Evolutionary conservation across 1,284 basidiomycete species (phyloP).

Genomic region (Anthracocystis setariae): DNA sequence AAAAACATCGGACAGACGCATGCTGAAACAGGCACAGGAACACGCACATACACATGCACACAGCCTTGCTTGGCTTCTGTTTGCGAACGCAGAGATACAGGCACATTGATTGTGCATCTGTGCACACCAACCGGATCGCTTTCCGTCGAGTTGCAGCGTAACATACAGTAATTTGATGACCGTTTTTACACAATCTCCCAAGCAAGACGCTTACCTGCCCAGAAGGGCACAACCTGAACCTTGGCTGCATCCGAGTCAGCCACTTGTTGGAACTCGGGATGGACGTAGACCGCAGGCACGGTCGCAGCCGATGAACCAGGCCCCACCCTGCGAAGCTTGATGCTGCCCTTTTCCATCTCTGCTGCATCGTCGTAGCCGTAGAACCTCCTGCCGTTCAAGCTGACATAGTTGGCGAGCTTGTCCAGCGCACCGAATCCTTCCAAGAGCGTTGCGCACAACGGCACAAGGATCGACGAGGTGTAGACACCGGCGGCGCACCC

Average conservation of each 20-base stretch:
- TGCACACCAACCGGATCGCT: neutral
- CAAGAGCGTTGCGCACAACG: slow-evolving; percentile 65
- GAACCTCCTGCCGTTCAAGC: slow-evolving; percentile 60
- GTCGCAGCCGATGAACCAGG: slow-evolving; percentile 15
- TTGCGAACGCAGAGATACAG: slow-evolving; percentile 23
- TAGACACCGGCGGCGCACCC: slow-evolving; percentile 67
- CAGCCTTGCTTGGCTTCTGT: slow-evolving; percentile 7
- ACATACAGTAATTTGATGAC: neutral
- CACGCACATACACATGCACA: neutral
- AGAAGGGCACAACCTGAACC: slow-evolving; percentile 82
- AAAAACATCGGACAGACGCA: no score
- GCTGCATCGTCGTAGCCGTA: slow-evolving; percentile 51
- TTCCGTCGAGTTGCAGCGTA: slow-evolving; percentile 2
- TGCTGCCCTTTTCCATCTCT: slow-evolving; percentile 19
- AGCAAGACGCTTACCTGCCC: slow-evolving; percentile 82
- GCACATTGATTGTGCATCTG: slow-evolving; percentile 2
- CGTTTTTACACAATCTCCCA: slow-evolving; percentile 79
- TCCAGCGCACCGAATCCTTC: slow-evolving; percentile 66
- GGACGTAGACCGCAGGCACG: slow-evolving; percentile 60
- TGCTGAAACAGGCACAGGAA: neutral
- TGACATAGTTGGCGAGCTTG: slow-evolving; percentile 60
- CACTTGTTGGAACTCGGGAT: slow-evolving; percentile 31
- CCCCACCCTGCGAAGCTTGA: slow-evolving; percentile 49
- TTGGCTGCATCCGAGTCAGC: slow-evolving; percentile 52
- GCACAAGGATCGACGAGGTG: slow-evolving; percentile 64